These are phyloP conservation scores for Monosporascus sp. DNA, from an alignment of 2,329 filamentous ascomycete genomes.

Conservation along the genomic window DNA sequence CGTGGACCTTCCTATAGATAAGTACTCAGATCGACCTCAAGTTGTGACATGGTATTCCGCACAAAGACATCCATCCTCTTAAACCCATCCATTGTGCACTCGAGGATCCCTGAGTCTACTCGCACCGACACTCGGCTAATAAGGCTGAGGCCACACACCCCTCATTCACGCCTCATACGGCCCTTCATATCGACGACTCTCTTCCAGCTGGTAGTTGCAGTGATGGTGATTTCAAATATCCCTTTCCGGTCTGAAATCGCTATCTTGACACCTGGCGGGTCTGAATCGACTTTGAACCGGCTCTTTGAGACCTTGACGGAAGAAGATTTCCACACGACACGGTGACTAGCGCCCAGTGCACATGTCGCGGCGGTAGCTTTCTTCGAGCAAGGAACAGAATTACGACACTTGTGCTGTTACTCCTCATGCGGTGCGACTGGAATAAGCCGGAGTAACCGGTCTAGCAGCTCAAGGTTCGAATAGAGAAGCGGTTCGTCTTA, in stretches of 20 bases:
- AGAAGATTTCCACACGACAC: conserved; percentile 20
- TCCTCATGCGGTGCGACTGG: conserved; percentile 62
- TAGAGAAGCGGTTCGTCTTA: conserved; percentile 75
- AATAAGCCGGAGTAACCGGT: conserved; percentile 65
- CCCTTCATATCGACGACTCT: conserved; percentile 31
- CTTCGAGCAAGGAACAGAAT: conserved; percentile 59
- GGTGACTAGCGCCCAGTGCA: conserved; percentile 47
- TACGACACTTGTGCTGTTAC: conserved; percentile 58
- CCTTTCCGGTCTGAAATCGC: conserved; percentile 18
- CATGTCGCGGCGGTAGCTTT: conserved; percentile 73
- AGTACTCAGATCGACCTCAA: not conserved
- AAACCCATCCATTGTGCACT: too few species aligned
- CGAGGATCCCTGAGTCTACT: not conserved
- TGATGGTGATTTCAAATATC: conserved; percentile 18
- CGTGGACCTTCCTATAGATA: not conserved
- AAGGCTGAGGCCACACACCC: not conserved
- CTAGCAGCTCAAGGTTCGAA: conserved; percentile 77
- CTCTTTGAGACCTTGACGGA: conserved; percentile 25
- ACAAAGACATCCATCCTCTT: too few species aligned
- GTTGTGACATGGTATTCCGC: too few species aligned
- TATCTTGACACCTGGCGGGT: conserved; percentile 11
- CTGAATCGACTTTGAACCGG: conserved; percentile 16
- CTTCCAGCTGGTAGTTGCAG: conserved; percentile 30
- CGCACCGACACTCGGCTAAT: not conserved
- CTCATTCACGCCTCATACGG: conserved; percentile 17